Evolutionary conservation across 371 early-diverging fungal genomes (phyloP).

Genomic region (Blakeslea trispora): DNA sequence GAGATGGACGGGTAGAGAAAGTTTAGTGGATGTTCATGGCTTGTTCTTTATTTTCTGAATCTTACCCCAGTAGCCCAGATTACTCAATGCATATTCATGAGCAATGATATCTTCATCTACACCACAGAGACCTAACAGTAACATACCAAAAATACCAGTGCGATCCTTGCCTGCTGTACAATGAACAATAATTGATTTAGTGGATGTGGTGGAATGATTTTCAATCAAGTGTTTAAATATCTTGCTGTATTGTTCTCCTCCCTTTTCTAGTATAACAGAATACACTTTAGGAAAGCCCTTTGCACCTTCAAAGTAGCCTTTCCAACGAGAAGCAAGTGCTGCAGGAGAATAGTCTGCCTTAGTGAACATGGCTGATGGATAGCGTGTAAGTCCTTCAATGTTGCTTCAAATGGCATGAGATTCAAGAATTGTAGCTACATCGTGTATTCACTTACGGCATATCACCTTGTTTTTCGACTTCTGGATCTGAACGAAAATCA

Average conservation of each 20-base stretch:
- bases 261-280: conserved; percentile 25
- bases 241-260: conserved; percentile 47
- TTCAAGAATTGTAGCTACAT: background rate
- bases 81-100: conserved; percentile 65
- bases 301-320: conserved; percentile 60
- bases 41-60: background rate
- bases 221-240: conserved; percentile 59
- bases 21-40: background rate
- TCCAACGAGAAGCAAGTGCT: conserved; percentile 60
- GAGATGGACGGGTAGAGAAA: background rate
- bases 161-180: conserved; percentile 88
- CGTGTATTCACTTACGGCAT: conserved; percentile 38
- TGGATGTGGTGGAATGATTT: conserved; percentile 45
- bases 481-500: conserved; percentile 60
- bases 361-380: conserved; percentile 59
- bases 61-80: conserved; percentile 36
- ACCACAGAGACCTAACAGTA: conserved; percentile 67
- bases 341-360: conserved; percentile 64
- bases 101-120: conserved; percentile 74
- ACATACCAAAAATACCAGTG: conserved; percentile 75
- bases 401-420: conserved; percentile 25
- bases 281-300: conserved; percentile 63
- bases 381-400: conserved; percentile 37
- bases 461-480: conserved; percentile 33
- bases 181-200: conserved; percentile 67